Base-by-base conservation (phyloP, 768 basidiomycete genomes). In the Russula virescens region DNA sequence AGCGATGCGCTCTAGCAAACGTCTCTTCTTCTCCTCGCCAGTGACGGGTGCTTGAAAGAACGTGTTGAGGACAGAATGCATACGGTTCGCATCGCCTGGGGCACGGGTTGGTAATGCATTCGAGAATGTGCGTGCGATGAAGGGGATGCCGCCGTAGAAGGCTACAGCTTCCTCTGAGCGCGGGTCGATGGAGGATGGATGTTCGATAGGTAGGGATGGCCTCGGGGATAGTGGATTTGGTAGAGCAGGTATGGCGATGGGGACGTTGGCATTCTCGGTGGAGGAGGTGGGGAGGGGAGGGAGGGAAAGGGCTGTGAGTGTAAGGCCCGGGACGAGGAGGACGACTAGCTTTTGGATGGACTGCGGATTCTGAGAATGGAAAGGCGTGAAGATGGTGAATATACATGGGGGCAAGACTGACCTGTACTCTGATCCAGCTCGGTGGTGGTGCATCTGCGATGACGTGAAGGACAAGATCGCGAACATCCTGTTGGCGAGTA, bases 31-130 rank as follows among this genome's bases (percentile, higher is more conserved):
- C 74, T 96, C 94, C 58, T 88, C 86, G 0, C 82, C 81, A 5
- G 85, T 89, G 11, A 97, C 77, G 2, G 93, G 94, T 0, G 83
- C 80, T 52, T 86, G 87, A 73, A 98, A 88, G 70, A 98, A 91
- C 0, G 85, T 75, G 68, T 87, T 85, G 25, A 96, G 79, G 45
- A 93, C 87, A 28, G 89, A 91, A 69, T 94, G 89, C 86, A 98
- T 88, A 47, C 86, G 80, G 40, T 81, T 86, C 57, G 81, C 80
- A 67, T 98, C 96, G 0, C 96, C 97, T 0, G 94, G 95, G 0
- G 95, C 94, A 21, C 88, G 84, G 0, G 94, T 95, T 0, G 95
- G 96, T 66, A 90, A 92, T 16, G 92, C 94, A 75, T 97, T 92
- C 61, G 89, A 91, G 76, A 98, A 99, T 5, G 82, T 91, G 38